Base-by-base conservation (phyloP, 2,329 filamentous ascomycete genomes). In the Clarireedia homoeocarpa region DNA sequence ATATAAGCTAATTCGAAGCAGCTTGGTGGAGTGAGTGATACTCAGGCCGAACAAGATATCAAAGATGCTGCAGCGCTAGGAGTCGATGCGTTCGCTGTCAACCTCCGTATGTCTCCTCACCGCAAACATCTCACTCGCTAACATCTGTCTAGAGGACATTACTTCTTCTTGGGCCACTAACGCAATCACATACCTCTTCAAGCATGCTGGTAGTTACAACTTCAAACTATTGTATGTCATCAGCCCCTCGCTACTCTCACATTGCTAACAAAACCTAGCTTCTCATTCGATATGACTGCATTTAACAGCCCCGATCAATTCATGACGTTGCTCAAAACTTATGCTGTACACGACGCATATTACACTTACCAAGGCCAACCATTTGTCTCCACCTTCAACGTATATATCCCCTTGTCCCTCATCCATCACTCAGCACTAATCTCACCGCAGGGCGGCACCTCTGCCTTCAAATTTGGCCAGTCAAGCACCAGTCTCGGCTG, bases 401-500 rank as follows among this genome's bases (percentile, higher is more conserved):
- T 30, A 30, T 30, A 30, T 30, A 30, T 20, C 27, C 27, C 27
- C 7, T 30, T 30, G 3, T 10, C 10, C 27, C 2, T 30, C 10
- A 30, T 12, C 27, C 27, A 30, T 10, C 27, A 12, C 7, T 2
- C 27, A 30, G 3, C 27, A 30, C 27, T 30, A 30, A 30, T 10
- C 27, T 30, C 10, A 12, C 27, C 46, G 6, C 46, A 48, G 46
- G 61, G 62, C 2, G 62, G 62, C 5, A 48, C 57, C 40, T 55
- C 48, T 12, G 47, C 40, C 14, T 60, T 55, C 30, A 61, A 36
- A 9, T 63, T 61, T 23, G 62, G 63, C 59, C 52, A 63, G 66
- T 39, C 59, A 49, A 27, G 66, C 62, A 55, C 59, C 5, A 69
- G 65, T 23, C 57, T 59, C 20, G 62, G 62, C 3, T 66, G 63